Percentiles rank a stretch among this genome's conserved stretches.
These are phyloP conservation scores for Fusarium sp. DNA, from an alignment of 2,329 filamentous ascomycete species.

Conservation along the genomic window DNA sequence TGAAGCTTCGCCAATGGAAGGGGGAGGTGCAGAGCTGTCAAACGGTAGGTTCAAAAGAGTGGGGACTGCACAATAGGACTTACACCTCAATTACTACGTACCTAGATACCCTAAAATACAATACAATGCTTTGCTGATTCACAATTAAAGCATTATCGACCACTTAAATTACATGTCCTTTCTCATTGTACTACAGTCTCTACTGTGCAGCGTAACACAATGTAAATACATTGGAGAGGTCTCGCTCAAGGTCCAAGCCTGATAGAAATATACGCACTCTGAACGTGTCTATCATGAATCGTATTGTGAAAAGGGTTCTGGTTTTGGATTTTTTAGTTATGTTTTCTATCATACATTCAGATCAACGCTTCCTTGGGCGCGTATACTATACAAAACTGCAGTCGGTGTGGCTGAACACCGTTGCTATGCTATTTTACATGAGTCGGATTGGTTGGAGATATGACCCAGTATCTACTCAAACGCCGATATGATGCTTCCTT, in stretches of 20 bases:
- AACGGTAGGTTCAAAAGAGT: constrained; percentile 27
- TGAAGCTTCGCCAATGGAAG: constrained; percentile 19
- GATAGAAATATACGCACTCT: too few relatives aligned
- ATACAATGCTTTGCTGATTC: too few relatives aligned
- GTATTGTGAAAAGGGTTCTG: too few relatives aligned
- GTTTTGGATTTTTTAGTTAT: neutral
- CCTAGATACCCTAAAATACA: too few relatives aligned
- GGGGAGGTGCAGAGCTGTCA: constrained; percentile 30
- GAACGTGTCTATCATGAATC: too few relatives aligned
- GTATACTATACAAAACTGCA: constrained; percentile 19
- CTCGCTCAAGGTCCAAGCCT: too few relatives aligned
- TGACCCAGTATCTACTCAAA: neutral
- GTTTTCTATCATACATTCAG: constrained; percentile 8
- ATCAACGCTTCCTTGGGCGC: constrained; percentile 9
- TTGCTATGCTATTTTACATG: constrained; percentile 22
- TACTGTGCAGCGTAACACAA: too few relatives aligned
- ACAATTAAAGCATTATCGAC: too few relatives aligned
- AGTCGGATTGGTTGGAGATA: constrained; percentile 14
- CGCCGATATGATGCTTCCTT: constrained; percentile 5
- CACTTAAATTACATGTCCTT: too few relatives aligned
- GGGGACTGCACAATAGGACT: neutral
- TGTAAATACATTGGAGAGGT: too few relatives aligned
- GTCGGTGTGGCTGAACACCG: neutral
- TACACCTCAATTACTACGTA: neutral
- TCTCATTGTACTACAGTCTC: too few relatives aligned